A percentile compares a stretch with the other conserved stretches of the same genome.
phyloP scores from a whole-genome alignment of 2,329 filamentous ascomycete species.

The Paramyrothecium roridum region DNA sequence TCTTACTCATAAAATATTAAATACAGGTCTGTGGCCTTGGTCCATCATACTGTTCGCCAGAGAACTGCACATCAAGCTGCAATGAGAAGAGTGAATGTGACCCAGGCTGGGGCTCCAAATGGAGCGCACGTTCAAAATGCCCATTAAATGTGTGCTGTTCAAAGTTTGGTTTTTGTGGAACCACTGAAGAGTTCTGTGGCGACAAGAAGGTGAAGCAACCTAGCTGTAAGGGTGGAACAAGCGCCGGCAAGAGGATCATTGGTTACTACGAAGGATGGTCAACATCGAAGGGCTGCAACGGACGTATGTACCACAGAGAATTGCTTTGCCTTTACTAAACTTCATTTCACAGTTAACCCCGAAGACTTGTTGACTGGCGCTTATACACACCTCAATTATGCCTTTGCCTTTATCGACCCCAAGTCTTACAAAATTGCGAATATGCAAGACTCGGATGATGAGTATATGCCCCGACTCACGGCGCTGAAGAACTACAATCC shows the following conservation, averaged over 20 bases:
- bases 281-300: constrained; percentile 10
- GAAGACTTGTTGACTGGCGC: constrained; percentile 14
- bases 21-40: neutral
- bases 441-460: no score
- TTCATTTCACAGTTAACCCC: no score
- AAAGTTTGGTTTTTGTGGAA: constrained; percentile 27
- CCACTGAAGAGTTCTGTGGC: constrained; percentile 19
- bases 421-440: no score
- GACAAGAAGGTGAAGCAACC: constrained; percentile 7
- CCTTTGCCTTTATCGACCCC: constrained; percentile 28
- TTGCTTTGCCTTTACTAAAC: no score
- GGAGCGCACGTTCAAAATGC: constrained; percentile 20
- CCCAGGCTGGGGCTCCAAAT: constrained; percentile 26
- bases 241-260: constrained; percentile 8
- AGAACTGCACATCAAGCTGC: neutral
- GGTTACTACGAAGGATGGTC: constrained; percentile 28
- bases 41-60: neutral
- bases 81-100: constrained; percentile 15
- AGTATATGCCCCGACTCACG: no score
- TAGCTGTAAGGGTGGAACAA: constrained; percentile 6
- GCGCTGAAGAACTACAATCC: no score
- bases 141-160: constrained; percentile 34
- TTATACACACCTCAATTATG: constrained; percentile 30
- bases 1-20: no score
- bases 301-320: no score